Base-by-base conservation (phyloP, 1,284 basidiomycete species). In the Ceratobasidium sp. region DNA sequence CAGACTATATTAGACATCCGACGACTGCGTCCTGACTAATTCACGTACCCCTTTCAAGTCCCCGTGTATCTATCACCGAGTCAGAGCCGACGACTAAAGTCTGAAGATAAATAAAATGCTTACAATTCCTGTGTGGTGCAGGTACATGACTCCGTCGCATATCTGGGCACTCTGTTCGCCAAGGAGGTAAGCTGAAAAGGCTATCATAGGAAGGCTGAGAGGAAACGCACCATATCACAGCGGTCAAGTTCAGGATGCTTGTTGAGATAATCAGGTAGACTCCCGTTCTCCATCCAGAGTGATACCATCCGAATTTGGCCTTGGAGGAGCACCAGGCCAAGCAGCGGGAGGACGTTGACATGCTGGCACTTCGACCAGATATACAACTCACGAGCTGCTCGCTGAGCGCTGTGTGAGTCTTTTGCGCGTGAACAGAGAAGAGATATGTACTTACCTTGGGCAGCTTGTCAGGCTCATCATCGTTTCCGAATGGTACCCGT, bases 271-370 rank as follows among this genome's bases (percentile, higher is more conserved):
- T n/a, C 11, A 26, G 17, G 11, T 10, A 60, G 28, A 49, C 33
- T 28, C 1, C 68, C 68, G 42, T 73, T 60, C 58, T 53, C 68
- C 56, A n/a, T n/a, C n/a, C n/a, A n/a, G n/a, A n/a, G n/a, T n/a
- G n/a, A n/a, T n/a, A n/a, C n/a, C n/a, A n/a, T 71, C 2, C 51
- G 31, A 23, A 71, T 31, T 42, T 60, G 31, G 8, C 31, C 37
- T 2, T 39, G 54, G 31, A 45, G 49, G 20, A 47, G 1, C 15
- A 23, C 63, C 39, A 64, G 31, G 2, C 65, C 65, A 4, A 68
- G 49, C 7, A 68, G 33, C 11, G 47, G 65, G 10, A 68, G 45
- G 2, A 68, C 35, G 37, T 68, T 53, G 1, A 49, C 28, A n/a
- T 68, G 65, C 1, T 68, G 26, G 26, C 65, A 68, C 23, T 68